Conservation (phyloP, 1,284 basidiomycete species). For the Volvariella volvacea region DNA sequence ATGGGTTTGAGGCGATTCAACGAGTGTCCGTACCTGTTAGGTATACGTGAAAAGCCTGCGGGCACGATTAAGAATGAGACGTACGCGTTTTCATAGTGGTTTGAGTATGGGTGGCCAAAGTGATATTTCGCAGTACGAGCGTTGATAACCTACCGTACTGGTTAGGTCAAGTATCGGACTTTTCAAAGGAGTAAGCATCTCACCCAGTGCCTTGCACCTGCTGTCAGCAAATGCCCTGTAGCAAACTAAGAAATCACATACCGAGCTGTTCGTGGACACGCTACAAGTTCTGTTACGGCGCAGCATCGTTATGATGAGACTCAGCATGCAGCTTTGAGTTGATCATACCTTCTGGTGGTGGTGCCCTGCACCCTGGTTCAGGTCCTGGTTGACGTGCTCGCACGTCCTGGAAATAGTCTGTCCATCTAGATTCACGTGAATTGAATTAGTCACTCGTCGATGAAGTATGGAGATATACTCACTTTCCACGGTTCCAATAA, state of each 20-base stretch:
- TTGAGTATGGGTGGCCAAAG: conserved; percentile 45
- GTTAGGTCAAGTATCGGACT: background rate
- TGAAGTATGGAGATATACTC: conserved; percentile 14
- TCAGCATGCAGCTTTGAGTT: conserved; percentile 2
- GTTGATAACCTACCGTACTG: conserved; percentile 44
- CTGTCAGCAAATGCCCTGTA: background rate
- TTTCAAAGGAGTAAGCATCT: conserved; percentile 1
- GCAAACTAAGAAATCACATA: conserved; percentile 23
- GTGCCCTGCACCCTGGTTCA: conserved; percentile 53
- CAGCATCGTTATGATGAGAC: too few species aligned
- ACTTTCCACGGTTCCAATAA: conserved; percentile 69
- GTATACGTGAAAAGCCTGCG: conserved; percentile 2
- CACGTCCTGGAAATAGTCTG: conserved; percentile 56
- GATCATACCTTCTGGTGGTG: conserved; percentile 50
- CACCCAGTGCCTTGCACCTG: conserved; percentile 53
- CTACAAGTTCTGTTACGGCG: conserved; percentile 59
- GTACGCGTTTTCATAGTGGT: conserved; percentile 58
- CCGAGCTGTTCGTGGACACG: conserved; percentile 61
- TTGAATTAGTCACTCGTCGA: conserved; percentile 1
- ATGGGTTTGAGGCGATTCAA: conserved; percentile 52
- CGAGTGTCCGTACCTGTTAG: conserved; percentile 40
- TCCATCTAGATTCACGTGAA: conserved; percentile 40
- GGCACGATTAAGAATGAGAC: conserved; percentile 16
- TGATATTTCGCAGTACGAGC: conserved; percentile 60
- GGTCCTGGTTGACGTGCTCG: conserved; percentile 53